A percentile compares a stretch with the other conserved stretches of the same genome.
Conservation (phyloP, 192 early-diverging fungal genomes). For the Glomus cerebriforme region DNA sequence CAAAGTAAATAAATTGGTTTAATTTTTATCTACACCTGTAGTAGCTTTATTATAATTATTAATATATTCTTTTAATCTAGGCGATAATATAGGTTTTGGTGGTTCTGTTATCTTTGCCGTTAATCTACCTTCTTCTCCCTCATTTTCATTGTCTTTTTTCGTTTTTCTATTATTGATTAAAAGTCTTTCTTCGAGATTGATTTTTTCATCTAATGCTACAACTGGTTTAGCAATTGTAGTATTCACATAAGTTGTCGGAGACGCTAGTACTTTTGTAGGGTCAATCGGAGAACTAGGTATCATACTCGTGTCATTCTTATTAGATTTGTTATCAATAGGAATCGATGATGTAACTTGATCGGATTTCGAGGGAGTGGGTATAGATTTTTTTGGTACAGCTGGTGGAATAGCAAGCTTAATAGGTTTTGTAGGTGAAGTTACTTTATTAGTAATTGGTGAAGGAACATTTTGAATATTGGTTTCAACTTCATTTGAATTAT, state of each 20-base stretch:
- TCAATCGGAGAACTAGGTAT: not conserved
- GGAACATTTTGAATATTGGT: not conserved
- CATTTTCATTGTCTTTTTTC: not conserved
- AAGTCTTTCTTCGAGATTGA: not conserved
- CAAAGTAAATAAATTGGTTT: no score
- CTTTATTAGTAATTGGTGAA: not conserved
- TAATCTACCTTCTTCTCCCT: not conserved
- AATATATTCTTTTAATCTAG: conserved; percentile 11
- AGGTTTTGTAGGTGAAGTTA: not conserved
- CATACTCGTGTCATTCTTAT: not conserved
- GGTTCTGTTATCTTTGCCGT: conserved; percentile 17
- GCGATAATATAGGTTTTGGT: not conserved
- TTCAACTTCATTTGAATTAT: not conserved
- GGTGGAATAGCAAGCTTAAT: not conserved
- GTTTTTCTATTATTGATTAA: not conserved
- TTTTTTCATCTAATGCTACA: not conserved
- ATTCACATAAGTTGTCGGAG: conserved; percentile 22
- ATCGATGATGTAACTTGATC: not conserved
- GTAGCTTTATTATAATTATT: not conserved
- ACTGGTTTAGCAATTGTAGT: conserved; percentile 20
- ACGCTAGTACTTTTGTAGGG: not conserved
- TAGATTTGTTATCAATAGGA: not conserved
- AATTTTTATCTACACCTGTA: no score
- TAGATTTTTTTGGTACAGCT: not conserved
- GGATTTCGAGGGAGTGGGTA: no score